Evolutionary conservation across 352 stramenopile genomes (phyloP).

Genomic region (Phytophthora litchii): DNA sequence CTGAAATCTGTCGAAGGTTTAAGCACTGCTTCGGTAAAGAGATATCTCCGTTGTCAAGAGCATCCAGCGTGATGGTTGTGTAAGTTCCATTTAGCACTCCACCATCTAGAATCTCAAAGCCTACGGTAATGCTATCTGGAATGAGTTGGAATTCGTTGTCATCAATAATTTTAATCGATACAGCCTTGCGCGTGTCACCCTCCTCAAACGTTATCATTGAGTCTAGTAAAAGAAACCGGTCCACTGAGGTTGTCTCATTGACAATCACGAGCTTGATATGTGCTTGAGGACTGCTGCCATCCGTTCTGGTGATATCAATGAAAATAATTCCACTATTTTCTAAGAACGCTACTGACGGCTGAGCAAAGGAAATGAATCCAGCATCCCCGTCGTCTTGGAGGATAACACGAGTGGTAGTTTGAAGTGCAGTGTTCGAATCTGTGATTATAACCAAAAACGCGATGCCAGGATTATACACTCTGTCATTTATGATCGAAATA

Average conservation of each 20-base stretch:
- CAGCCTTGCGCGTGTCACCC: slow-evolving; percentile 17
- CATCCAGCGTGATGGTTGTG: slow-evolving; percentile 36
- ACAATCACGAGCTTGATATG: slow-evolving; percentile 34
- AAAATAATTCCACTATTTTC: slow-evolving; percentile 39
- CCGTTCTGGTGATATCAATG: slow-evolving; percentile 37
- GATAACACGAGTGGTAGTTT: slow-evolving; percentile 39
- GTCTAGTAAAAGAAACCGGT: slow-evolving; percentile 48
- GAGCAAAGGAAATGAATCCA: slow-evolving; percentile 51
- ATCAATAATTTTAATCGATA: slow-evolving; percentile 43
- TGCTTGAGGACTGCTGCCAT: slow-evolving; percentile 33
- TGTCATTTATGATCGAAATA: slow-evolving; percentile 53
- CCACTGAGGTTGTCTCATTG: slow-evolving; percentile 14
- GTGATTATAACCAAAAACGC: slow-evolving; percentile 47
- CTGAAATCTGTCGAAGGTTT: slow-evolving; percentile 22
- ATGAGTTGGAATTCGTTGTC: slow-evolving; percentile 50
- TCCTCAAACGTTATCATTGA: slow-evolving; percentile 40
- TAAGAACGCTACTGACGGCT: slow-evolving; percentile 14
- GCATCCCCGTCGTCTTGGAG: slow-evolving; percentile 63
- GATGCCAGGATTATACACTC: slow-evolving; percentile 45
- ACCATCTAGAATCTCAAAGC: slow-evolving; percentile 46
- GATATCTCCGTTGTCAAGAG: slow-evolving; percentile 58
- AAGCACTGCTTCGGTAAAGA: slow-evolving; percentile 53
- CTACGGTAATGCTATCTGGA: slow-evolving; percentile 43
- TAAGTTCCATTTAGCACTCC: slow-evolving; percentile 35
- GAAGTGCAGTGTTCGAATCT: slow-evolving; percentile 26